These are phyloP conservation scores for Exidia glandulosa DNA, from an alignment of 768 basidiomycete genomes.

Conservation along the genomic window DNA sequence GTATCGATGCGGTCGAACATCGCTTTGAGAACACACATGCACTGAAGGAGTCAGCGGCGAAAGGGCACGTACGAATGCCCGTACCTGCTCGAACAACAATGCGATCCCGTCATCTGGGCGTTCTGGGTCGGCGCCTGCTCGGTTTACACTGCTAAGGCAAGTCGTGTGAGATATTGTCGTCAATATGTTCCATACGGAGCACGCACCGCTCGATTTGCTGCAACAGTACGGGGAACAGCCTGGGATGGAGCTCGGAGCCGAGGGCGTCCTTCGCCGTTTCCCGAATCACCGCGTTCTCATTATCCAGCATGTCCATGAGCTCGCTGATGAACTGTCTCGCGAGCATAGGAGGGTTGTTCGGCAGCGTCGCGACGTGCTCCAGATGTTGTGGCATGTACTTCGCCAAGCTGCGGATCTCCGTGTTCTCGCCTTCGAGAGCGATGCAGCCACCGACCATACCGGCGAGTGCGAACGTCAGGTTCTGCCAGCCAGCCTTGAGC, in stretches of 20 bases:
- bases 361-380: constrained; percentile 4
- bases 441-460: constrained; percentile 60
- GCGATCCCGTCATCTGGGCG: constrained; percentile 5
- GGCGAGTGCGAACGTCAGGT: constrained; percentile 67
- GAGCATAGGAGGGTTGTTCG: constrained; percentile 28
- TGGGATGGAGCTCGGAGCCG: constrained; percentile 65
- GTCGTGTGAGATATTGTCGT: constrained; percentile 4
- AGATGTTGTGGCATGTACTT: constrained; percentile 48
- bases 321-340: constrained; percentile 56
- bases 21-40: constrained; percentile 63
- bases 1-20: constrained; percentile 62
- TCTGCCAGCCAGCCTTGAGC: constrained; percentile 46
- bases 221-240: constrained; percentile 55
- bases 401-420: constrained; percentile 37
- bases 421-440: constrained; percentile 36
- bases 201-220: constrained; percentile 66
- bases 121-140: neutral
- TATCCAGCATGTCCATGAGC: constrained; percentile 56
- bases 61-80: neutral
- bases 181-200: neutral
- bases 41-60: constrained; percentile 28
- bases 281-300: constrained; percentile 54
- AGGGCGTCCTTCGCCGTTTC: constrained; percentile 74
- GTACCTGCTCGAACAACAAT: constrained; percentile 66
- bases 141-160: constrained; percentile 4